Evolutionary conservation across 768 basidiomycete genomes (phyloP).

Genomic region (Myochromella boudieri): DNA sequence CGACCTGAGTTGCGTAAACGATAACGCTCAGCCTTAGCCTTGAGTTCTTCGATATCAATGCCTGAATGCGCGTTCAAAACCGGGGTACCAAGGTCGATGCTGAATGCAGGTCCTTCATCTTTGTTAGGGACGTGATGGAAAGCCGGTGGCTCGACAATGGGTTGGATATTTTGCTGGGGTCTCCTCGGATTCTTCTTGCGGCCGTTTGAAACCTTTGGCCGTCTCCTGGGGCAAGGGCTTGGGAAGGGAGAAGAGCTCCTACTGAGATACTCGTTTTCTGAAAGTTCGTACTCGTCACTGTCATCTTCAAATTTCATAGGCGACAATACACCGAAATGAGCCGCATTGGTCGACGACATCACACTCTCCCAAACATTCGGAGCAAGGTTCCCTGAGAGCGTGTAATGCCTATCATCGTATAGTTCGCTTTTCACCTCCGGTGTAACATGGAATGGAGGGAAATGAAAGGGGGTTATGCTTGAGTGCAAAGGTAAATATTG

Average conservation of each 20-base stretch:
- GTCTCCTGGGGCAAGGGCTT: conserved; percentile 17
- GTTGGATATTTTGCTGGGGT: conserved; percentile 1
- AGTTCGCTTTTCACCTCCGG: no score
- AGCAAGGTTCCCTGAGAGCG: background rate
- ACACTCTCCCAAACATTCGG: background rate
- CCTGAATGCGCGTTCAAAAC: conserved; percentile 67
- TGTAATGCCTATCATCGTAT: no score
- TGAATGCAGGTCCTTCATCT: conserved; percentile 2
- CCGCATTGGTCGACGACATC: background rate
- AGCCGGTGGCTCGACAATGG: background rate
- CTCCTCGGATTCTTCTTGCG: conserved; percentile 4
- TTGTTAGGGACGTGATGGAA: background rate
- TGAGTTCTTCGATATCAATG: conserved; percentile 52
- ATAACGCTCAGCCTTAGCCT: conserved; percentile 55
- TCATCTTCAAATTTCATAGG: conserved; percentile 5
- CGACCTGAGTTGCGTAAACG: conserved; percentile 50
- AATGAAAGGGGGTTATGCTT: no score
- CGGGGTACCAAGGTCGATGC: conserved; percentile 45
- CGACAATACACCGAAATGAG: conserved; percentile 2
- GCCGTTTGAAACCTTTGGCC: background rate
- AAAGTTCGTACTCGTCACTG: conserved; percentile 16
- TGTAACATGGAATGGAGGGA: no score
- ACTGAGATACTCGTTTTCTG: conserved; percentile 8
- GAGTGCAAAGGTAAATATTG: no score
- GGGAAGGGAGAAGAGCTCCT: conserved; percentile 18